Percentiles rank a stretch among this genome's conserved stretches.
phyloP scores from a whole-genome alignment of 352 stramenopile species.

The Pythium apleroticum region DNA sequence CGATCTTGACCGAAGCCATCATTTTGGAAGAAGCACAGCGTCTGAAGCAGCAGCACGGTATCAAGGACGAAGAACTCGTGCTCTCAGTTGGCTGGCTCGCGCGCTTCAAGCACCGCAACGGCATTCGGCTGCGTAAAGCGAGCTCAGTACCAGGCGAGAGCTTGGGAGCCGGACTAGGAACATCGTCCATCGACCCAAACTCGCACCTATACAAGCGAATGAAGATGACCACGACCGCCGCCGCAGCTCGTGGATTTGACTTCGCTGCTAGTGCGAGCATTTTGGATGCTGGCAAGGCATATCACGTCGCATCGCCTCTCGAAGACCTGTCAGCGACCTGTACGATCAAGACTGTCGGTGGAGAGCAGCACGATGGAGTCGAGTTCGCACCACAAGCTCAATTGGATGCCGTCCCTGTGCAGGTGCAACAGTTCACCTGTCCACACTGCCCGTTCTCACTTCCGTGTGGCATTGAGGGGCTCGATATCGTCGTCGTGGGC shows the following conservation, averaged over 20 bases:
- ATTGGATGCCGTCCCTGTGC: conserved; percentile 17
- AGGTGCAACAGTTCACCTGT: conserved; percentile 30
- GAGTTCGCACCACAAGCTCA: conserved; percentile 1
- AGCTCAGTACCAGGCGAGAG: neutral
- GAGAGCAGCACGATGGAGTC: neutral
- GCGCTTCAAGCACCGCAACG: conserved; percentile 71
- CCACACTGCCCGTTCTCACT: conserved; percentile 23
- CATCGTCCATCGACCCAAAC: neutral
- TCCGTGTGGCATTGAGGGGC: conserved; percentile 32
- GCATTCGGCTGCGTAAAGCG: conserved; percentile 62
- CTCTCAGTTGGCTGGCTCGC: conserved; percentile 74
- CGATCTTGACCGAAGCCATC: conserved; percentile 55
- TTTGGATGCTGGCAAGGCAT: neutral
- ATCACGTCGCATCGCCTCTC: neutral
- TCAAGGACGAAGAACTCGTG: conserved; percentile 65
- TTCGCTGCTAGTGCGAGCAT: neutral
- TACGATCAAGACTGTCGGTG: neutral
- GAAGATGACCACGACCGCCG: neutral
- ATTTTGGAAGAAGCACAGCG: conserved; percentile 76
- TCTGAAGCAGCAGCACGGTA: conserved; percentile 61
- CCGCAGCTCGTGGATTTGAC: neutral
- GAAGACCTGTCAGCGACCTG: neutral
- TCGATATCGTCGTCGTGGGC: conserved; percentile 44
- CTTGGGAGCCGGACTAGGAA: neutral
- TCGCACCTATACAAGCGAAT: neutral